Conservation (phyloP, 192 early-diverging fungal species). For the Podochytrium sp. region DNA sequence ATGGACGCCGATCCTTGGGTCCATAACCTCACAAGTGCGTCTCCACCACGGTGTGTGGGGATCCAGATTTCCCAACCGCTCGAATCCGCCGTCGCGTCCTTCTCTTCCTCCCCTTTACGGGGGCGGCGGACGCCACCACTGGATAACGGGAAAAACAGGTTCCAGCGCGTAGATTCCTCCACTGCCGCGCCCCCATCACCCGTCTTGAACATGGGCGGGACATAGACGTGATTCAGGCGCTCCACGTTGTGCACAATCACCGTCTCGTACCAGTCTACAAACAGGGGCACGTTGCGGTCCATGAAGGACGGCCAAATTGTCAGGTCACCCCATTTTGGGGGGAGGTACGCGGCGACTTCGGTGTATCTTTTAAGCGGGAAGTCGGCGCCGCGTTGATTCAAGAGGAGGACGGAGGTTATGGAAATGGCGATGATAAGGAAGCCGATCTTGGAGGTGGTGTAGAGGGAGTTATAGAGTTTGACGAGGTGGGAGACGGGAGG, state of each 20-base stretch:
- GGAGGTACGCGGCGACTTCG: neutral
- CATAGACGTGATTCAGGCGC: neutral
- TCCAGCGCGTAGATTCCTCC: neutral
- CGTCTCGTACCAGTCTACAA: slow-evolving; percentile 15
- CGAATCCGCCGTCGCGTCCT: too few relatives aligned
- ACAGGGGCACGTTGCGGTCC: neutral
- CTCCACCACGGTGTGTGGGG: neutral
- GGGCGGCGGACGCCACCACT: too few relatives aligned
- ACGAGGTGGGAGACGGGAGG: neutral
- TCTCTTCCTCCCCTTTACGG: too few relatives aligned
- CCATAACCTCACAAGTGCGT: too few relatives aligned
- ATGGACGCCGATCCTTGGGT: too few relatives aligned
- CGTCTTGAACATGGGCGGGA: neutral
- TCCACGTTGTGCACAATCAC: neutral
- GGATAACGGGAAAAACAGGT: neutral
- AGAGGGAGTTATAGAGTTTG: neutral
- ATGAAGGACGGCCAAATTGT: neutral
- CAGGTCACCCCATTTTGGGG: slow-evolving; percentile 8
- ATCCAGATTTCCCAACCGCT: too few relatives aligned
- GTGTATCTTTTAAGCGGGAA: neutral
- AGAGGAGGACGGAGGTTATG: neutral
- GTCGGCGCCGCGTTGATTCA: neutral
- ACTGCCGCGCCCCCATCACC: neutral
- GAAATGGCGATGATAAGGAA: neutral
- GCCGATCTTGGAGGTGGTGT: neutral